These are phyloP conservation scores for Pluteus cervinus DNA, from an alignment of 768 basidiomycete species.

Conservation along the genomic window DNA sequence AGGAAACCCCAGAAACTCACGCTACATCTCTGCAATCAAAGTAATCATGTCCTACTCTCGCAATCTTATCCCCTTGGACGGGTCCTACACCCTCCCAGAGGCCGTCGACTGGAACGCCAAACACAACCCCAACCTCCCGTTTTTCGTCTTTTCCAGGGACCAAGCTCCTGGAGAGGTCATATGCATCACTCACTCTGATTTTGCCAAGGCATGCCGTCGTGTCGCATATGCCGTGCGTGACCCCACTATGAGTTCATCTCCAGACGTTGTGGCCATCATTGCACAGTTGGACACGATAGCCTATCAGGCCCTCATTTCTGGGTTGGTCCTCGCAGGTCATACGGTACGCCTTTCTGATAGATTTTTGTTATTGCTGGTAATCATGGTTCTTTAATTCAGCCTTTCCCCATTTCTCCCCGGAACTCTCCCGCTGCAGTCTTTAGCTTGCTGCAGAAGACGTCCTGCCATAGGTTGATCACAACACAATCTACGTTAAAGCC, in stretches of 20 bases:
- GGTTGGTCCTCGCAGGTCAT: constrained; percentile 21
- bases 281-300: constrained; percentile 22
- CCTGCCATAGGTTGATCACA: constrained; percentile 26
- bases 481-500: constrained; percentile 15
- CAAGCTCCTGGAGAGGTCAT: constrained; percentile 6
- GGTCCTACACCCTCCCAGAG: constrained; percentile 19
- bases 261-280: constrained; percentile 22
- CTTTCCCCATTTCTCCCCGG: constrained; percentile 25
- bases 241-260: constrained; percentile 12
- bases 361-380: background rate
- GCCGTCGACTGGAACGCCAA: constrained; percentile 18
- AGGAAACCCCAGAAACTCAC: no score
- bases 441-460: constrained; percentile 21
- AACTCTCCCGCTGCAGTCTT: constrained; percentile 20
- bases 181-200: constrained; percentile 28
- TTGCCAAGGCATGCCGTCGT: constrained; percentile 32
- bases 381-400: constrained; percentile 15
- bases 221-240: constrained; percentile 27
- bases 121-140: constrained; percentile 14
- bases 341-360: constrained; percentile 14
- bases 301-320: constrained; percentile 29
- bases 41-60: no score
- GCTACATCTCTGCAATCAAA: constrained; percentile 1
- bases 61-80: constrained; percentile 17
- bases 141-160: constrained; percentile 17